A percentile compares a stretch with the other conserved stretches of the same genome.
These are phyloP conservation scores for Xanthoconium separans DNA, from an alignment of 1,284 basidiomycete species.

Conservation along the genomic window DNA sequence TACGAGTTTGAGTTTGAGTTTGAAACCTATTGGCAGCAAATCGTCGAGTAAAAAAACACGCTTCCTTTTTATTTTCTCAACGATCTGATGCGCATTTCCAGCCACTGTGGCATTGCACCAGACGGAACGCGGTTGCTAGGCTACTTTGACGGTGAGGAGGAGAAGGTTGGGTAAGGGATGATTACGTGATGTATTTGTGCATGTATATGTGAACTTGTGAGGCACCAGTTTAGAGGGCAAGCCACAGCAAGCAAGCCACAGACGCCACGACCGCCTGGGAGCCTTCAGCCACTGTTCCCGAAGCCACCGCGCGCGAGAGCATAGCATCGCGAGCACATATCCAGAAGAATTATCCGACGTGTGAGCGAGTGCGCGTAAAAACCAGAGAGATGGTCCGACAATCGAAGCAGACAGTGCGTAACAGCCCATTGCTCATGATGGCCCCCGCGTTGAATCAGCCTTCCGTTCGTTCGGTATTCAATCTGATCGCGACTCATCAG, in stretches of 20 bases:
- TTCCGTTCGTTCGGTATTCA: slow-evolving; percentile 4
- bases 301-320: slow-evolving; percentile 18
- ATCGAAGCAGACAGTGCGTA: slow-evolving; percentile 37
- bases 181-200: slow-evolving; percentile 24
- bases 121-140: slow-evolving; percentile 53
- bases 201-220: slow-evolving; percentile 14
- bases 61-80: background rate
- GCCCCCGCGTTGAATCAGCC: slow-evolving; percentile 24
- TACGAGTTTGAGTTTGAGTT: slow-evolving; percentile 79
- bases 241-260: slow-evolving; percentile 18
- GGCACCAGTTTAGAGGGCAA: background rate
- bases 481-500: slow-evolving; percentile 20
- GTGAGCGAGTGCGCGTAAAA: slow-evolving; percentile 16
- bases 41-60: slow-evolving; percentile 55
- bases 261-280: slow-evolving; percentile 30
- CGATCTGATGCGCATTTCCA: slow-evolving; percentile 25
- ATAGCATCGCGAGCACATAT: slow-evolving; percentile 9
- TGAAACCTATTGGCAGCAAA: slow-evolving; percentile 75
- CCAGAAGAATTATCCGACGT: background rate
- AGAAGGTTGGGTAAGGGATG: slow-evolving; percentile 9
- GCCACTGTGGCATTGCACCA: slow-evolving; percentile 57
- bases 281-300: slow-evolving; percentile 26
- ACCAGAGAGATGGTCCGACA: slow-evolving; percentile 29
- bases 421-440: slow-evolving; percentile 12
- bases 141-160: slow-evolving; percentile 24